Percentiles rank a stretch among this genome's conserved stretches.
Evolutionary conservation across 768 basidiomycete species (phyloP).

Genomic region (Neoboletus magnificus): DNA sequence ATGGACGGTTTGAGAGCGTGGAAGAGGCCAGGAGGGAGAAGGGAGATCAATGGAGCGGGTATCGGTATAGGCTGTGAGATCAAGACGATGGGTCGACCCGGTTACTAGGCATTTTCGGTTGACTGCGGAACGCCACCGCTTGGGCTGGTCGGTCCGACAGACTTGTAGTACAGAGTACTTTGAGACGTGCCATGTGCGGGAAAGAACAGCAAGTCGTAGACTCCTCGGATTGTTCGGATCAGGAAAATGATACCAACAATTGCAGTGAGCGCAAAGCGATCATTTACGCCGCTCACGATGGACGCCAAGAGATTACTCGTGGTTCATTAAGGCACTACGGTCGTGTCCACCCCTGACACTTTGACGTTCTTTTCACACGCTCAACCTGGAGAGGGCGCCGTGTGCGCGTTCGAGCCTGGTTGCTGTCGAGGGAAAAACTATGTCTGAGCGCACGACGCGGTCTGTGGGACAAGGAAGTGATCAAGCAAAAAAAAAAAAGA

Average conservation of each 20-base stretch:
- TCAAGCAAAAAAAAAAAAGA: too few species aligned
- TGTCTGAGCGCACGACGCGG: too few species aligned
- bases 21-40: slow-evolving; percentile 67
- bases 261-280: too few species aligned
- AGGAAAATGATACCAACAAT: too few species aligned
- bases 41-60: slow-evolving; percentile 75
- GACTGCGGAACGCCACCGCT: neutral
- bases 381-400: neutral
- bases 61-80: slow-evolving; percentile 55
- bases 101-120: neutral
- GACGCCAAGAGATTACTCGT: too few species aligned
- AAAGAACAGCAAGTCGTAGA: too few species aligned
- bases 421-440: neutral
- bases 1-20: slow-evolving; percentile 55
- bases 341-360: neutral
- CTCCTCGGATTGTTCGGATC: too few species aligned
- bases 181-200: too few species aligned
- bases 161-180: neutral
- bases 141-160: neutral
- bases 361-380: neutral
- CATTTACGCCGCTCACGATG: too few species aligned
- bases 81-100: neutral
- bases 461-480: neutral
- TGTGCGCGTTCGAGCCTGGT: neutral
- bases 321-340: too few species aligned